A percentile compares a stretch with the other conserved stretches of the same genome.
These are phyloP conservation scores for Thuidium tamariscinum DNA, from an alignment of 225 moss, liverwort and hornwort species.

Conservation along the genomic window DNA sequence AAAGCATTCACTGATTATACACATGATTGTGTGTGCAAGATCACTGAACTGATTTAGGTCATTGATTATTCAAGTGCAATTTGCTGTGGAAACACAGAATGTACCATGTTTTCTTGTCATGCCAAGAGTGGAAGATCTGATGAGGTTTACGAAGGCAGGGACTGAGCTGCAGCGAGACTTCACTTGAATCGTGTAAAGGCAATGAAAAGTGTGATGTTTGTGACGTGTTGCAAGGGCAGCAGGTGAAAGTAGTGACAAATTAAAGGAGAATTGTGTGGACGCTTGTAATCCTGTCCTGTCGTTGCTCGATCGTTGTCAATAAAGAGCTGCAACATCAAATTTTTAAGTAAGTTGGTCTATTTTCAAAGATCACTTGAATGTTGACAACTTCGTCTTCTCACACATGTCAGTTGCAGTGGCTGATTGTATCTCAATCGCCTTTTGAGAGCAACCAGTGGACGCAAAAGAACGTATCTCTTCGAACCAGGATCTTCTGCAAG, in stretches of 20 bases:
- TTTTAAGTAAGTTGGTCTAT: too few relatives aligned
- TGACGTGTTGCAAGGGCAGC: neutral
- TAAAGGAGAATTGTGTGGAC: neutral
- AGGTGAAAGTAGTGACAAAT: neutral
- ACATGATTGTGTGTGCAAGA: neutral
- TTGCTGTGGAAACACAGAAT: neutral
- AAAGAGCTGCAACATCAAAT: neutral
- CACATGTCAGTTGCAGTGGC: neutral
- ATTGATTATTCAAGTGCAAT: neutral
- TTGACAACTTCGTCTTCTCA: neutral
- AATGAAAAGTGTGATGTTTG: neutral
- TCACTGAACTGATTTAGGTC: neutral
- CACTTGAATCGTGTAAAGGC: neutral
- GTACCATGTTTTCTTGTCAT: neutral
- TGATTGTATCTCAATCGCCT: neutral
- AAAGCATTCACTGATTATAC: neutral
- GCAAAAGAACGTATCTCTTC: neutral
- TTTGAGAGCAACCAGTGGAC: neutral
- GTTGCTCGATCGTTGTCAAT: neutral
- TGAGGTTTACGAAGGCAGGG: neutral
- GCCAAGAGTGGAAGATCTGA: neutral
- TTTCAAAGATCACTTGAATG: neutral
- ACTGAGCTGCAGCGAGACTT: neutral
- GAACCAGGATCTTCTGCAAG: neutral
- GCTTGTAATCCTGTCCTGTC: neutral